A percentile compares a stretch with the other conserved stretches of the same genome.
phyloP scores from a whole-genome alignment of 305 asterid genomes.

The Fraxinus paxiana region DNA sequence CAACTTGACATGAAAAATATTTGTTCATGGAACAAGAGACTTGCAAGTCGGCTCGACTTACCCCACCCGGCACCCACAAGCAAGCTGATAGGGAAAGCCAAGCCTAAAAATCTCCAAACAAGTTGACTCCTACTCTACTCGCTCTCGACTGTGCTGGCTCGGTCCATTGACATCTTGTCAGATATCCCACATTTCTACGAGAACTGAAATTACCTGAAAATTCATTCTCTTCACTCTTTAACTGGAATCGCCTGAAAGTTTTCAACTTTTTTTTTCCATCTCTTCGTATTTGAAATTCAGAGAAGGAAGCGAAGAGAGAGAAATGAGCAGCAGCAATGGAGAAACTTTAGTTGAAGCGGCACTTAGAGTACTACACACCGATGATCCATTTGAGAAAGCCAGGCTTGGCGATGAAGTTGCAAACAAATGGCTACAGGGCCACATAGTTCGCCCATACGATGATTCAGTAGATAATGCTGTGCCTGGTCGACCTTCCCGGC shows the following conservation, averaged over 20 bases:
- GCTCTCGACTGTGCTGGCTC: not conserved
- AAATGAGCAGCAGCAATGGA: slow-evolving; percentile 32
- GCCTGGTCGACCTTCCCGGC: slow-evolving; percentile 83
- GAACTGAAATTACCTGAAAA: not conserved
- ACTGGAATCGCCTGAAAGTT: not conserved
- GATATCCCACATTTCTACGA: not conserved
- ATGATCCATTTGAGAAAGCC: slow-evolving; percentile 84
- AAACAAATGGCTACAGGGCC: slow-evolving; percentile 61
- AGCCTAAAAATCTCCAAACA: not conserved
- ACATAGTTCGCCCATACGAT: slow-evolving; percentile 44
- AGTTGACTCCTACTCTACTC: not conserved
- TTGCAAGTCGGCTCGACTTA: not conserved
- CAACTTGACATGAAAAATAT: no score
- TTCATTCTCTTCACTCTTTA: not conserved
- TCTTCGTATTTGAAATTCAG: not conserved
- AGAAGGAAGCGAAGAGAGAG: not conserved
- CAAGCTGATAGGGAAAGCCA: not conserved
- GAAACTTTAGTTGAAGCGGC: slow-evolving; percentile 81
- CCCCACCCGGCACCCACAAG: not conserved
- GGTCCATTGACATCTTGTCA: not conserved
- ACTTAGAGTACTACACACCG: slow-evolving; percentile 64
- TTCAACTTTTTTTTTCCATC: not conserved
- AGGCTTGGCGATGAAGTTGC: slow-evolving; percentile 74
- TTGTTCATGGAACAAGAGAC: not conserved
- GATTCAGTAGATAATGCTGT: slow-evolving; percentile 39